Evolutionary conservation across 2,329 filamentous ascomycete genomes (phyloP).

Genomic region (Colletotrichum musicola): DNA sequence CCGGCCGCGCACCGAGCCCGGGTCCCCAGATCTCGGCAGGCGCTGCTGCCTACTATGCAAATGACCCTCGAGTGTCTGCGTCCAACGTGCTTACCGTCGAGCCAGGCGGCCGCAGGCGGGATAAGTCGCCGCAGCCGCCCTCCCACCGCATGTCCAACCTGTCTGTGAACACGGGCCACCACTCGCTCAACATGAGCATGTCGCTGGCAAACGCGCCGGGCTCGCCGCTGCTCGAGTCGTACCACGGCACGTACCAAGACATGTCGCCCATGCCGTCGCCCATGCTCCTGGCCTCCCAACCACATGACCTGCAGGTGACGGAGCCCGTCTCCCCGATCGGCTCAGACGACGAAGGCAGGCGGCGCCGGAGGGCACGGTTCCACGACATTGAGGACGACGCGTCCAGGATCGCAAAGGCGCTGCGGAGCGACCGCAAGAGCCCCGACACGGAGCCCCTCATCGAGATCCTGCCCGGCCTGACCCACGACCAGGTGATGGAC

Average conservation of each 20-base stretch:
- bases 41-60: constrained; percentile 47
- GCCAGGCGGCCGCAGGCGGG: constrained; percentile 51
- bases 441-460: constrained; percentile 80
- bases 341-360: constrained; percentile 62
- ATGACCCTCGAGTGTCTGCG: constrained; percentile 53
- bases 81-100: constrained; percentile 59
- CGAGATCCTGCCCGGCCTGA: constrained; percentile 85
- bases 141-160: constrained; percentile 65
- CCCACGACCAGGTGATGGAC: constrained; percentile 88
- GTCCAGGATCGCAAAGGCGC: constrained; percentile 78
- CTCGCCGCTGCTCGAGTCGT: constrained; percentile 91
- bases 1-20: constrained; percentile 33
- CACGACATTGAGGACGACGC: constrained; percentile 88
- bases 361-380: constrained; percentile 76
- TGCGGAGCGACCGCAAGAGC: constrained; percentile 69
- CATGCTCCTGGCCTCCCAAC: constrained; percentile 63
- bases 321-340: constrained; percentile 66
- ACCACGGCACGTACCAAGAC: constrained; percentile 93
- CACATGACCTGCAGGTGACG: constrained; percentile 46
- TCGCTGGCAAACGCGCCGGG: constrained; percentile 73
- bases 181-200: constrained; percentile 50
- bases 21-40: constrained; percentile 36
- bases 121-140: constrained; percentile 63
- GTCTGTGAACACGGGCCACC: constrained; percentile 61
- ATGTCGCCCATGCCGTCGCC: constrained; percentile 96